Percentiles rank a stretch among this genome's conserved stretches.
phyloP scores from a whole-genome alignment of 345 rosid species.

The Pistacia atlantica region DNA sequence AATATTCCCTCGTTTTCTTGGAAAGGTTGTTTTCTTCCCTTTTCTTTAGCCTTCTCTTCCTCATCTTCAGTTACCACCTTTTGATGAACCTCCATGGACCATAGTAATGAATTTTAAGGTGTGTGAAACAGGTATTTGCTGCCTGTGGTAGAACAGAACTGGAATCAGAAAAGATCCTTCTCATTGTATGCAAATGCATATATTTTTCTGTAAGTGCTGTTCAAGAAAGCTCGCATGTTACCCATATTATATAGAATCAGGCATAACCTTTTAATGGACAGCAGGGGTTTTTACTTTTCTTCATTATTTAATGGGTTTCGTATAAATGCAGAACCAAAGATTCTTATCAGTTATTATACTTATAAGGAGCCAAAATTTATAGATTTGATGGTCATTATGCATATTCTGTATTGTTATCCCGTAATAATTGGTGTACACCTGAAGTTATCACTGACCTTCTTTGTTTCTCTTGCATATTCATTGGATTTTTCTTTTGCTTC shows the following conservation, averaged over 20 bases:
- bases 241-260: neutral
- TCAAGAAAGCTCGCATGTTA: neutral
- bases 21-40: constrained; percentile 52
- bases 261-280: neutral
- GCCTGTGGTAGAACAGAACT: constrained; percentile 31
- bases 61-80: neutral
- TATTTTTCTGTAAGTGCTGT: constrained; percentile 67
- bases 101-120: constrained; percentile 26
- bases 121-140: constrained; percentile 55
- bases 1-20: constrained; percentile 56
- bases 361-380: neutral
- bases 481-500: constrained; percentile 19
- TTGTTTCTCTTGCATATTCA: constrained; percentile 24
- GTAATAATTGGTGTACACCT: neutral
- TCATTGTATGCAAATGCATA: constrained; percentile 69
- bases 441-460: neutral
- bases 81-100: constrained; percentile 16
- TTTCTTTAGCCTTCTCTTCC: constrained; percentile 11
- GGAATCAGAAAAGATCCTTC: constrained; percentile 65
- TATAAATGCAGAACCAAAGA: neutral
- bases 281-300: neutral
- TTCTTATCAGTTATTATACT: neutral
- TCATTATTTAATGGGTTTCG: neutral
- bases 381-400: neutral
- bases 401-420: neutral